A percentile compares a stretch with the other conserved stretches of the same genome.
Evolutionary conservation across 371 early-diverging fungal genomes (phyloP).

Genomic region (Dichotomocladium elegans): DNA sequence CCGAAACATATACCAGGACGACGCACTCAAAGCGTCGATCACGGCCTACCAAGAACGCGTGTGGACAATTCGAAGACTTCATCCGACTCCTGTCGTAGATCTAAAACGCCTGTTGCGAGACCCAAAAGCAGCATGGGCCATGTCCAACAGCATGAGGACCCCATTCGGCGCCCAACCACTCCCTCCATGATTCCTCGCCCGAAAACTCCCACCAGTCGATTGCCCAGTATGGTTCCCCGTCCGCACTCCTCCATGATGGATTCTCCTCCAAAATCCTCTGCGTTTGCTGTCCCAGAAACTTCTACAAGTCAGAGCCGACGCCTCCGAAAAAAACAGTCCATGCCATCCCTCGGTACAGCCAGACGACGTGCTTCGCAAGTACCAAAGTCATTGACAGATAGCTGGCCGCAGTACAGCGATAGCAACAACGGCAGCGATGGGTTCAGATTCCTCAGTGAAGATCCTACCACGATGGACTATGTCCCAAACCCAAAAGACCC

Average conservation of each 20-base stretch:
- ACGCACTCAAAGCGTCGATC: constrained; percentile 15
- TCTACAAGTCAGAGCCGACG: constrained; percentile 1
- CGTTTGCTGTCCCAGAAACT: not conserved
- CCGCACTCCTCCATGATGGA: constrained; percentile 17
- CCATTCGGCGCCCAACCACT: constrained; percentile 18
- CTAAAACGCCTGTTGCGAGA: not conserved
- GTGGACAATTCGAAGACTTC: not conserved
- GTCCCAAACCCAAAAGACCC: constrained; percentile 41
- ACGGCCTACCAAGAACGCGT: constrained; percentile 4
- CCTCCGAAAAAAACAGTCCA: constrained; percentile 26
- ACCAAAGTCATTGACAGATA: not conserved
- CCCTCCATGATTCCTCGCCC: constrained; percentile 45
- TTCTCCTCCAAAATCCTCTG: not conserved
- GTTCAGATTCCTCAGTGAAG: no score
- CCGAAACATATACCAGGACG: constrained; percentile 17
- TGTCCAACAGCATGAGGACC: constrained; percentile 7
- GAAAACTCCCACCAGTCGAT: constrained; percentile 23
- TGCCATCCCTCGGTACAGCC: constrained; percentile 8
- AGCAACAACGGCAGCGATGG: not conserved
- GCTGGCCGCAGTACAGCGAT: not conserved
- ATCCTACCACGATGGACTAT: constrained; percentile 17
- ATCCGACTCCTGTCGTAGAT: constrained; percentile 5
- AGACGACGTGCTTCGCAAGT: constrained; percentile 2
- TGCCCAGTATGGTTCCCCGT: constrained; percentile 26
- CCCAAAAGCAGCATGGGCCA: constrained; percentile 34